Evolutionary conservation across 176 grass and related monocot species (phyloP), one percentile per base, ranked within the genome.

Genomic region (Zizania latifolia): DNA sequence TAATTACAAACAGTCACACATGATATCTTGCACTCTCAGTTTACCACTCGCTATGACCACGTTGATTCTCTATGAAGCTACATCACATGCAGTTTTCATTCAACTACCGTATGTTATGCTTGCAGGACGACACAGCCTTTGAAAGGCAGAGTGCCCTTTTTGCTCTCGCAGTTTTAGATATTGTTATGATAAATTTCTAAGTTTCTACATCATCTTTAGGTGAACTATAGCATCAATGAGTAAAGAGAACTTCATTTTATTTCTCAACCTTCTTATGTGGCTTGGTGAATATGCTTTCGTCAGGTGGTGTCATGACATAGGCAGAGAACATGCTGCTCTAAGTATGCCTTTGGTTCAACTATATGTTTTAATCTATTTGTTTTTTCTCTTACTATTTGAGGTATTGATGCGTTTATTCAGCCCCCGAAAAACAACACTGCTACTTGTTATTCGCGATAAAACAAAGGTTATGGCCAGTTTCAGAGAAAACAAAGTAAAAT

Each of bases 251-350:
- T 68, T 60, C 50, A 86, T 22, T 59, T 57, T n/a, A n/a, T 13
- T 68, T 2, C 17, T 78, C 75, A 77, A 37, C 16, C 44, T 76
- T 71, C 54, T 29, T 65, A 21, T 55, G 19, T 53, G 43, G 30
- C 9, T 65, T 36, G 17, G 26, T 51, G 27, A 58, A 63, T 57
- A 12, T 76, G 34, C 37, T 23, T 23, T 82, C 54, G 84, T 64
- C 56, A 96, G 92, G 64, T 96, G 92, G 92, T 96, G 92, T 45
- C 92, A 96, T 77, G 92, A 96, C 45, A 92, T 96, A 79, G 89
- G 92, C 11, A 72, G 86, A 82, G 86, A 96, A 60, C 83, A 89
- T 45, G 92, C 89, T 70, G 89, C 92, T 57, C 39, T 35, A 46
- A 85, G 24, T 51, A 74, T 78, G 55, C 31, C 40, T 79, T 68